Evolutionary conservation across 768 basidiomycete genomes (phyloP), one percentile per base, ranked within the genome.

Genomic region (Cystobasidium ongulense): DNA sequence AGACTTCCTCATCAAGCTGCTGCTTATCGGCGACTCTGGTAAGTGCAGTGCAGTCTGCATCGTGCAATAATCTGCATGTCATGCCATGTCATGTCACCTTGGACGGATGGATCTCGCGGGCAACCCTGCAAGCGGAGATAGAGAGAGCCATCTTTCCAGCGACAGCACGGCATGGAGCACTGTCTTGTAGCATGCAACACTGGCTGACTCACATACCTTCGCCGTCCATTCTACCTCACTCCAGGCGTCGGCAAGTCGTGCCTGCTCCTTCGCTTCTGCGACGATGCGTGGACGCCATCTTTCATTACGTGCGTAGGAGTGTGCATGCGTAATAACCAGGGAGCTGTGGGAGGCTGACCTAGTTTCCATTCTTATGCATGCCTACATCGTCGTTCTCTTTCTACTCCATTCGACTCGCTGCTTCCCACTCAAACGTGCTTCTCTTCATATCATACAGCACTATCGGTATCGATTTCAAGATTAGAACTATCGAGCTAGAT

Each of bases 391-490:
- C 25, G 29, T 4, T 59, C 57, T 59, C 25, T 21, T 46, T 29
- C 8, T 68, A 13, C 38, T 10, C 11, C 3, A 64, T 11, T 11
- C 23, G 7, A 38, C 63, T 18, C 3, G 2, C 33, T 64, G 63
- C 18, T 4, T 35, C 35, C 7, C 63, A 36, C 23, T 46, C 63
- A 23, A 67, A 43, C 29, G 50, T 46, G 31, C 33, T 66, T 11
- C 36, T n/a, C 36, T 15, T 10, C 36, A 46, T 50, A 10, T 15
- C 4, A 10, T 52, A 52, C 61, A 95, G 92, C 71, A 98, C 95
- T 72, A 99, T 99, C 82, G 95, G 95, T 75, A 94, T 97, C 78
- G 93, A 95, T 87, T 96, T 96, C 86, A 94, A 94, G 88, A 98
- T 98, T 82, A 88, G 95, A 38, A 97, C 94, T 65, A 98, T 98